These are phyloP conservation scores for Corchorus olitorius DNA, from an alignment of 345 rosid genomes.

Conservation along the genomic window DNA sequence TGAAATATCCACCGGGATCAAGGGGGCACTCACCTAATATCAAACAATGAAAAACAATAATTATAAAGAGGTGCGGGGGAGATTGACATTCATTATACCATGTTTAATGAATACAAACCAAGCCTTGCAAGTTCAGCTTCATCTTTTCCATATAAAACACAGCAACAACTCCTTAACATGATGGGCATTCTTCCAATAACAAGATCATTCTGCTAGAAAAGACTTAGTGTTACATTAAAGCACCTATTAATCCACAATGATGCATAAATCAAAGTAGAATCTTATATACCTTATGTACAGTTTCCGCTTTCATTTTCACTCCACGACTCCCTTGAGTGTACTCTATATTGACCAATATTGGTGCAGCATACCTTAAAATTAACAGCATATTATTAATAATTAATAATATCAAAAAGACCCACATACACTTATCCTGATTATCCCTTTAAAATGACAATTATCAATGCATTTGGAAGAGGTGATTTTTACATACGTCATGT, in stretches of 20 bases:
- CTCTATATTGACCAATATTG: conserved; percentile 73
- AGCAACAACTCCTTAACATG: conserved; percentile 84
- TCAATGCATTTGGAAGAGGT: conserved; percentile 10
- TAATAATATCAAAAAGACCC: background rate
- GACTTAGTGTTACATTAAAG: conserved; percentile 12
- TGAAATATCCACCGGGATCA: conserved; percentile 95
- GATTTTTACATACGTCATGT: conserved; percentile 57
- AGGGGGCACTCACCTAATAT: conserved; percentile 92
- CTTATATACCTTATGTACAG: conserved; percentile 73
- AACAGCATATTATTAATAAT: conserved; percentile 6
- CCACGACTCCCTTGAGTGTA: conserved; percentile 58
- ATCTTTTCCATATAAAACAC: conserved; percentile 74
- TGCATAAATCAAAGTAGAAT: background rate
- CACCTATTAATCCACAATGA: background rate
- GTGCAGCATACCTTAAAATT: conserved; percentile 79
- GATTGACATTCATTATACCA: background rate
- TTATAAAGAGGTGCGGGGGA: background rate
- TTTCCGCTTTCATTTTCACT: conserved; percentile 36
- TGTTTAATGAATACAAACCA: conserved; percentile 53
- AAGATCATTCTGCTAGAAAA: conserved; percentile 56
- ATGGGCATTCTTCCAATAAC: conserved; percentile 86
- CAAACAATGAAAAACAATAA: conserved; percentile 24
- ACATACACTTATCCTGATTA: background rate
- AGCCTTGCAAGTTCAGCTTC: conserved; percentile 91
- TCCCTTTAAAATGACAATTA: background rate